Conservation (phyloP, 768 basidiomycete species). For the Trichaptum fuscoviolaceum region DNA sequence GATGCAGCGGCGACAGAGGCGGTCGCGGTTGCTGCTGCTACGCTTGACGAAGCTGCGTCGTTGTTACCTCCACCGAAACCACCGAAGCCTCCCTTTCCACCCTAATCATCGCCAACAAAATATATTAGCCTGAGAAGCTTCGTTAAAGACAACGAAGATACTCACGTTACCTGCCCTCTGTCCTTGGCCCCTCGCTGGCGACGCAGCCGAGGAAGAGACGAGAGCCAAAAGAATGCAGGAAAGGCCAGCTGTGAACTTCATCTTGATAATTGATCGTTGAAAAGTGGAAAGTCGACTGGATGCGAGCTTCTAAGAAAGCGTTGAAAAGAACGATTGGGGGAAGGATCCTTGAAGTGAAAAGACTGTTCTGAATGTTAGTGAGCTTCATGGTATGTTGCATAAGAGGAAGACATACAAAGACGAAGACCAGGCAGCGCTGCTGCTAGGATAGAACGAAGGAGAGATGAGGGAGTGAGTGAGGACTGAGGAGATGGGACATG, state of each 20-base stretch:
- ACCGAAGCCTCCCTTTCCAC: constrained; percentile 7
- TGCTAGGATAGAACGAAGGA: constrained; percentile 31
- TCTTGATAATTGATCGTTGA: constrained; percentile 26
- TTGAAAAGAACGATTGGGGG: constrained; percentile 32
- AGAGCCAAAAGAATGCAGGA: constrained; percentile 30
- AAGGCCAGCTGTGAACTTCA: constrained; percentile 45
- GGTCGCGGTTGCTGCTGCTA: constrained; percentile 2
- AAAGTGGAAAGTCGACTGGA: constrained; percentile 16
- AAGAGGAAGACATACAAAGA: constrained; percentile 17
- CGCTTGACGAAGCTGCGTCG: constrained; percentile 5
- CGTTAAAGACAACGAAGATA: neutral
- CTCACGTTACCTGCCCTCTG: constrained; percentile 8
- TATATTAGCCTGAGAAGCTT: neutral
- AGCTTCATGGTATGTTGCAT: constrained; percentile 2
- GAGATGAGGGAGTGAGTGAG: constrained; percentile 16
- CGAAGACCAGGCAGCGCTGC: constrained; percentile 46
- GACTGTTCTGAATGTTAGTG: constrained; percentile 21
- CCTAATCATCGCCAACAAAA: neutral
- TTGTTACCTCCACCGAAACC: constrained; percentile 14
- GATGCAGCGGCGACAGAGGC: constrained; percentile 6
- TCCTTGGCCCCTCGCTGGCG: constrained; percentile 8
- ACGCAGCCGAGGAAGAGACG: constrained; percentile 31
- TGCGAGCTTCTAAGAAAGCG: constrained; percentile 22
- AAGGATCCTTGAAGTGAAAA: constrained; percentile 25
- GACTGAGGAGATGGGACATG: constrained; percentile 19